These are phyloP conservation scores for Allantophomopsis lycopodina DNA, from an alignment of 2,329 filamentous ascomycete genomes.

Conservation along the genomic window DNA sequence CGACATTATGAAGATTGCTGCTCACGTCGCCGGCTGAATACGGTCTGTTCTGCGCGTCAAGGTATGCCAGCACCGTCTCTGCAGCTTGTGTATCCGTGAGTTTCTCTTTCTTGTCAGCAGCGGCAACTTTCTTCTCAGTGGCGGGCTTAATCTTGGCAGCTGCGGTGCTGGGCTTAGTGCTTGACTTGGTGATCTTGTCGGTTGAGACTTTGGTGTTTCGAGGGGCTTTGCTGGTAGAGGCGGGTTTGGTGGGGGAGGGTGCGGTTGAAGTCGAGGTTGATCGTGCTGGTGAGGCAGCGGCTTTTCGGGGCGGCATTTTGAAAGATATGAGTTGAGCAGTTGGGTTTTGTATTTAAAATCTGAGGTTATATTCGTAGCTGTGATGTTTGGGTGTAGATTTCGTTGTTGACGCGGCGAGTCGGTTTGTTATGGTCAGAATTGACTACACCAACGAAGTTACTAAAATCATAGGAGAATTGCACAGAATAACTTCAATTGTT, in stretches of 20 bases:
- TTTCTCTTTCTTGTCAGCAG: constrained; percentile 1
- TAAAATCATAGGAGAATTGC: too few relatives aligned
- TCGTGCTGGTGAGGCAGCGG: not conserved
- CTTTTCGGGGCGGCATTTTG: not conserved
- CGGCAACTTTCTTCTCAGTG: not conserved
- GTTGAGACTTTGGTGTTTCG: constrained; percentile 3
- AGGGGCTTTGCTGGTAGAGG: not conserved
- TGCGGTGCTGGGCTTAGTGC: not conserved
- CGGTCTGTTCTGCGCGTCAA: constrained; percentile 22
- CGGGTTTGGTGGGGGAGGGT: not conserved
- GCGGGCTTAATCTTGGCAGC: not conserved
- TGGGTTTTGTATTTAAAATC: too few relatives aligned
- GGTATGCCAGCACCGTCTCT: constrained; percentile 20
- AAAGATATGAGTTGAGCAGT: too few relatives aligned
- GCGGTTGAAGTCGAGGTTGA: not conserved
- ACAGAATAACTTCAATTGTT: too few relatives aligned
- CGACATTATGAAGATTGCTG: constrained; percentile 46
- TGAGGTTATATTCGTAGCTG: too few relatives aligned
- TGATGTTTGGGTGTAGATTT: too few relatives aligned
- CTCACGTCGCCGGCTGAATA: constrained; percentile 38
- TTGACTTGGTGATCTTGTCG: constrained; percentile 1
- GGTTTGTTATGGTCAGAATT: too few relatives aligned
- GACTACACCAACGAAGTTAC: too few relatives aligned
- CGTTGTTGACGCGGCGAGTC: too few relatives aligned
- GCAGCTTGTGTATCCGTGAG: constrained; percentile 15